These are phyloP conservation scores for Huntiella savannae DNA, from an alignment of 2,329 filamentous ascomycete species.

Conservation along the genomic window DNA sequence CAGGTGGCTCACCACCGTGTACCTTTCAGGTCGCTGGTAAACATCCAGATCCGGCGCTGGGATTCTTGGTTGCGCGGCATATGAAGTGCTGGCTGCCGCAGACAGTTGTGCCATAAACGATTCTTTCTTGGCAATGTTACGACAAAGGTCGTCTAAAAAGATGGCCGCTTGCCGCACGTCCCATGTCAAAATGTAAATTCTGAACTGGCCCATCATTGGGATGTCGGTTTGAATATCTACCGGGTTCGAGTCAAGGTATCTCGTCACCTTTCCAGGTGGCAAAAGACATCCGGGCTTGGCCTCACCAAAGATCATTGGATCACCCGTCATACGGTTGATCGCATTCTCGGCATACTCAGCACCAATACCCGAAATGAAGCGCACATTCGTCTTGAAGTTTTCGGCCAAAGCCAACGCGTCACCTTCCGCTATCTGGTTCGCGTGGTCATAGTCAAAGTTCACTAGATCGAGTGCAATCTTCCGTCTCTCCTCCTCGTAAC, in stretches of 20 bases:
- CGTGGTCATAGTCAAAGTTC: constrained; percentile 39
- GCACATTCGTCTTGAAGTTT: constrained; percentile 52
- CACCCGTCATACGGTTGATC: constrained; percentile 26
- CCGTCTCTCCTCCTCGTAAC: constrained; percentile 43
- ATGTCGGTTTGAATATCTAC: constrained; percentile 63
- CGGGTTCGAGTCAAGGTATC: constrained; percentile 61
- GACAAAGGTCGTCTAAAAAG: constrained; percentile 42
- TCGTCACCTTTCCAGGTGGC: constrained; percentile 49
- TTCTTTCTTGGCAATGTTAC: constrained; percentile 28
- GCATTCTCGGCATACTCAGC: constrained; percentile 37
- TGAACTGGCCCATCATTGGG: constrained; percentile 58
- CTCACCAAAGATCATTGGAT: constrained; percentile 26
- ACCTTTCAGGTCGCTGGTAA: constrained; percentile 48
- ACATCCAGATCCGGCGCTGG: constrained; percentile 38
- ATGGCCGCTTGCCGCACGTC: constrained; percentile 34
- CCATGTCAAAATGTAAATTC: constrained; percentile 51
- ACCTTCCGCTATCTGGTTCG: constrained; percentile 38
- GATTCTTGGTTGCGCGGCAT: constrained; percentile 37
- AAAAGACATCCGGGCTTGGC: constrained; percentile 36
- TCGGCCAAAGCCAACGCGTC: constrained; percentile 43
- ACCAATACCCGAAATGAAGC: constrained; percentile 55
- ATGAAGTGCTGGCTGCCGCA: constrained; percentile 39
- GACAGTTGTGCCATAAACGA: constrained; percentile 42
- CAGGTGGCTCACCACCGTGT: constrained; percentile 46
- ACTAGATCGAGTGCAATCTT: constrained; percentile 41